Base-by-base conservation (phyloP, 179 eudicot species). In the Actinidia arguta region DNA sequence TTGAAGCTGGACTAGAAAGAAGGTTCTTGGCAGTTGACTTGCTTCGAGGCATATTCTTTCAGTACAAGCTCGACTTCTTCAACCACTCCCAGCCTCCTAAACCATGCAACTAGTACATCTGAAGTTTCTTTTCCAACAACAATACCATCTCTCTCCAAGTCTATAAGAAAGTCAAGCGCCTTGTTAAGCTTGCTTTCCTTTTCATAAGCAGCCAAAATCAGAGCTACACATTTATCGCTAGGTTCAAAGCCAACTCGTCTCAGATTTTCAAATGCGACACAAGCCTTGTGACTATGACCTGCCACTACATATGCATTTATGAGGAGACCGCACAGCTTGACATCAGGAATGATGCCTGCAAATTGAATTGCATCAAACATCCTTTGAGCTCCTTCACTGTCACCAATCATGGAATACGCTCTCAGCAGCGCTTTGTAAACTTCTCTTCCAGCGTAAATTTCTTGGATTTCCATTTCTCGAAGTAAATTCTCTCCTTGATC, bases 391-490 rank as follows among this genome's bases (percentile, higher is more conserved):
- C 95, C 96, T 82, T 87, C 84, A 61, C 83, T 80, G 76, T 96
- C 93, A 55, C 99, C 97, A 17, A 58, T 80, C 97, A 90, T 92
- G 66, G 99, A 96, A 87, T 96, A 96, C 1, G 96, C 92, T 86
- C 99, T 90, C 11, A 96, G 75, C 85, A 96, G 87, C 18, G 99
- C 98, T 76, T 94, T 96, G 74, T 91, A 93, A 54, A 96, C 96
- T 88, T 96, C 99, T 78, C 90, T 86, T 54, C 94, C 94, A 25
- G 98, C 95, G 80, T 89, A 92, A 2, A 88, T 75, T 55, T 94
- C 90, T 66, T 73, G 87, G 17, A 72, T 75, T 68, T 94, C 98
- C 96, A 92, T 91, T 91, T 96, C 98, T 63, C 83, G 81, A 4
- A 93, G 88, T 80, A 93, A 83, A 64, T 42, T 79, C 80, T 94